These are phyloP conservation scores for Byssochlamys sp. DNA, from an alignment of 2,329 filamentous ascomycete genomes.

Conservation along the genomic window DNA sequence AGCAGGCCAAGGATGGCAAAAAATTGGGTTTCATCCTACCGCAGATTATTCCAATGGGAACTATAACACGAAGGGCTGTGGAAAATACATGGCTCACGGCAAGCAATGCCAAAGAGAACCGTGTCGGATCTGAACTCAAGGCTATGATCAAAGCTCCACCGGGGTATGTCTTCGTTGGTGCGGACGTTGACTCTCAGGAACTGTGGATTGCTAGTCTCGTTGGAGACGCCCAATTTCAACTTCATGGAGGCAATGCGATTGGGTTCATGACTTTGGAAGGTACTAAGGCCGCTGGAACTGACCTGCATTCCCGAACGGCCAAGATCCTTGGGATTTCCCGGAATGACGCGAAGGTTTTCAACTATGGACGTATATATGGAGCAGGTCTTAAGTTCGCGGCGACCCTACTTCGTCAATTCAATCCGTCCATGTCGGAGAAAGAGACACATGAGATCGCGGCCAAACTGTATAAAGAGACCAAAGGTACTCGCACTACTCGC, in stretches of 20 bases:
- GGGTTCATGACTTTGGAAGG: slow-evolving; percentile 99
- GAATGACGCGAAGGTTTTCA: slow-evolving; percentile 95
- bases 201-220: slow-evolving; percentile 95
- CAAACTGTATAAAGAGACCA: slow-evolving; percentile 78
- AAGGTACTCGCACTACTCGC: slow-evolving; percentile 73
- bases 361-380: slow-evolving; percentile 98
- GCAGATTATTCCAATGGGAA: slow-evolving; percentile 96
- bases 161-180: slow-evolving; percentile 88
- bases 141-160: slow-evolving; percentile 88
- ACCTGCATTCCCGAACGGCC: slow-evolving; percentile 88
- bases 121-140: slow-evolving; percentile 92
- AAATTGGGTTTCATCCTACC: slow-evolving; percentile 78
- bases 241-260: slow-evolving; percentile 93
- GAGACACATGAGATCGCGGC: slow-evolving; percentile 67
- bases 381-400: slow-evolving; percentile 88
- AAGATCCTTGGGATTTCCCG: slow-evolving; percentile 84
- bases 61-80: slow-evolving; percentile 83
- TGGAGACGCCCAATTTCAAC: slow-evolving; percentile 84
- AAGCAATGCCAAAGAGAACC: slow-evolving; percentile 90
- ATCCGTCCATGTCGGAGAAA: slow-evolving; percentile 68
- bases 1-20: slow-evolving; percentile 11
- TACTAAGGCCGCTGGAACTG: slow-evolving; percentile 84
- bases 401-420: slow-evolving; percentile 85
- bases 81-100: slow-evolving; percentile 98
- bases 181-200: slow-evolving; percentile 94